Evolutionary conservation across 495 filamentous ascomycete species (phyloP), one percentile per base, ranked within the genome.

Genomic region (Amphirosellinia nigrospora): DNA sequence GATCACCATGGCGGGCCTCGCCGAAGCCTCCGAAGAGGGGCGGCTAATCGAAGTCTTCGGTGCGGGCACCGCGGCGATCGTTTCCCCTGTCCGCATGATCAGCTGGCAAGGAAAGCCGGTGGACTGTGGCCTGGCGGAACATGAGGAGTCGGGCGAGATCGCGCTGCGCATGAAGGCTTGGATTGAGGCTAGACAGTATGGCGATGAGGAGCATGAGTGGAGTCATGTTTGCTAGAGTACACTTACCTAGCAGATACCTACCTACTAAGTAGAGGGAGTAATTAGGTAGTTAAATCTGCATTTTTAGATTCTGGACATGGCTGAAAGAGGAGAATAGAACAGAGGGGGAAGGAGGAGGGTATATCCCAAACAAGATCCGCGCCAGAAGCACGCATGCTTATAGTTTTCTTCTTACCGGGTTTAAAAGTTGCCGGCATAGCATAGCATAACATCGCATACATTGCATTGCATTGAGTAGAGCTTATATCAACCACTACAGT

Each of bases 141-240:
- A 89, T 45, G 87, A 96, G 79, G 96, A 99, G 81, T 92, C 91
- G 9, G 96, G 96, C 52, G 91, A 93, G 75, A 86, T 98, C 70
- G 89, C 96, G 52, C 82, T 86, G 73, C 85, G 86, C 79, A 93
- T 99, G 91, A 97, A 97, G 89, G 86, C 87, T 73, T 99, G 96
- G 96, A 97, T 99, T 71, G 94, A 97, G 82, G 90, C 84, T 52
- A 92, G 94, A 69, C 94, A 97, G 82, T 98, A 98, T 78, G 96
- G 96, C 53, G 94, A 97, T 73, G 94, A 96, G 79, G 85, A 91
- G 77, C 92, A 96, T 78, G 84, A 88, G 66, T 97, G 94, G 94
- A 94, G 93, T 73, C 82, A 87, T 70, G 64, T 80, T 23, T 84
- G 82, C 71, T 80, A 80, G 65, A 19, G 23, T n/a, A n/a, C n/a